These are phyloP conservation scores for Eustoma russellianum DNA, from an alignment of 257 asterid genomes.

Conservation along the genomic window DNA sequence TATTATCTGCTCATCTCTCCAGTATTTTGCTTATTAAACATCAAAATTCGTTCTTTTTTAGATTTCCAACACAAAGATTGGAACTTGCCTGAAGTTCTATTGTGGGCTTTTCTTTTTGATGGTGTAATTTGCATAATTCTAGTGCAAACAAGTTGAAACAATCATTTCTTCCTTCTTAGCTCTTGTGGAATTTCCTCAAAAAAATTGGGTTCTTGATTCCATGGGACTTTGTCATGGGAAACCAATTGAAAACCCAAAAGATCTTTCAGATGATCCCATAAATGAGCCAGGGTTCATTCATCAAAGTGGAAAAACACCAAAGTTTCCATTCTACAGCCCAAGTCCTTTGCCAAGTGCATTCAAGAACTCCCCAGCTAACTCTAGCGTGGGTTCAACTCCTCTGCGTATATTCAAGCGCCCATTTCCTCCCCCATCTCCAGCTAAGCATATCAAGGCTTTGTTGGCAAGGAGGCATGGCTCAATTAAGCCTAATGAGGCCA, in stretches of 20 bases:
- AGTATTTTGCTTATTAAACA: no score
- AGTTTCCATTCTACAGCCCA: conserved; percentile 89
- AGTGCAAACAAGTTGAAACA: not conserved
- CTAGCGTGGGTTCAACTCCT: conserved; percentile 80
- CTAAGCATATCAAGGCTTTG: conserved; percentile 85
- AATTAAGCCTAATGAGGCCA: conserved; percentile 79
- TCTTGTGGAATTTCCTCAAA: conserved; percentile 12
- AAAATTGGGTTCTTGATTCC: conserved; percentile 32
- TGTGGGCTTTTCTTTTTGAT: conserved; percentile 2
- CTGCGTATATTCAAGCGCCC: conserved; percentile 75
- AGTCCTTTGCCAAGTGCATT: conserved; percentile 76
- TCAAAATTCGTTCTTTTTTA: conserved; percentile 19
- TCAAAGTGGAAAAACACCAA: conserved; percentile 72
- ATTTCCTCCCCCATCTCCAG: conserved; percentile 96
- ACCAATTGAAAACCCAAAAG: conserved; percentile 56
- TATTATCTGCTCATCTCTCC: conserved; percentile 14
- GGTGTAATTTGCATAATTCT: conserved; percentile 14
- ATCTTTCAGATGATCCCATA: conserved; percentile 39
- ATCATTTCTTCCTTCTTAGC: no score
- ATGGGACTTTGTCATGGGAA: conserved; percentile 98
- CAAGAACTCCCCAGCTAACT: conserved; percentile 82
- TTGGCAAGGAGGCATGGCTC: conserved; percentile 88
- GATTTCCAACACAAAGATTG: conserved; percentile 14
- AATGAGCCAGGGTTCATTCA: conserved; percentile 39
- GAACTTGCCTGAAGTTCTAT: conserved; percentile 6